Evolutionary conservation across 768 basidiomycete species (phyloP), one percentile per base, ranked within the genome.

Genomic region (Pisolithus marmoratus): DNA sequence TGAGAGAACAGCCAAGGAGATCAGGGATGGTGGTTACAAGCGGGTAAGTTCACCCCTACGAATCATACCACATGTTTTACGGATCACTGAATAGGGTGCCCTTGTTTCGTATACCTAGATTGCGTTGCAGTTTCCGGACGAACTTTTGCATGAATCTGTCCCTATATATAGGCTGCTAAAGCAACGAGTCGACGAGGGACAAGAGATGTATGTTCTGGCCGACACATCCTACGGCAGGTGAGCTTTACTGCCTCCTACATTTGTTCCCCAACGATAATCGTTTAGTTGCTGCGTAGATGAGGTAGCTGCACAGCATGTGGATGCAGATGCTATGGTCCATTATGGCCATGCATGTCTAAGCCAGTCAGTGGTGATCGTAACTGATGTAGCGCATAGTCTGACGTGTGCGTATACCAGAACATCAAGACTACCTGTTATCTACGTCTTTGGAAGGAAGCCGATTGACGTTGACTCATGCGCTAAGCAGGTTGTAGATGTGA

Each of bases 151-250:
- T 27, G 84, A 89, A 58, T 92, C 92, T 1, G 94, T 97, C 15
- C 83, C 84, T 2, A 84, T 98, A 24, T 94, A 84, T 64, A 76
- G 80, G 37, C 63, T 70, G 4, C 75, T 99, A 34, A 88, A 85
- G 62, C 62, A 63, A 2, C 67, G 61, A 50, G 63, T 83, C 22
- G 72, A 75, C 42, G 46, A 58, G 1, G 65, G 45, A 19, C 72
- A 72, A 47, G 87, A 94, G 59, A 71, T 91, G 22, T 95, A 92
- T 65, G 86, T 96, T 5, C 77, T 97, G n/a, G 95, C 94, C 12
- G 95, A 99, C 69, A 97, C 94, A 20, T 95, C 94, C 4, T 97
- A 97, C 68, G 96, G 94, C 70, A 94, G 90, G 94, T 83, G 72
- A 42, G 82, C n/a, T 9, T 50, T 5, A 20, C 15, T 44, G 4